phyloP scores from a whole-genome alignment of 176 grass and related monocot species.

The Poa annua region DNA sequence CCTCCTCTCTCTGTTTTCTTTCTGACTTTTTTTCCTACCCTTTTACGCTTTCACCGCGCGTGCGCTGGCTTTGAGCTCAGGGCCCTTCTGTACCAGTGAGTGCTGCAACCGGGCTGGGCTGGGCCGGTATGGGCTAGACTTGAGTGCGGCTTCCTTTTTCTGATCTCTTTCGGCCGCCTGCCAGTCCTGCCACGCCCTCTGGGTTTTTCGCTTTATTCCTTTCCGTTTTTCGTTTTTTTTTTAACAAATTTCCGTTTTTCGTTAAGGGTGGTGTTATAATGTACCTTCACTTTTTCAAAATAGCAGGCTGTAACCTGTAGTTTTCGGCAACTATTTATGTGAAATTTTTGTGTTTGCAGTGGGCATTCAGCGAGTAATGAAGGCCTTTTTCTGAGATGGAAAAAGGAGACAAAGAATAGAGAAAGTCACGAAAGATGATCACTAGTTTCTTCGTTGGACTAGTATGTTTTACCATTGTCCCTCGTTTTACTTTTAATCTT shows the following conservation, averaged over 20 bases:
- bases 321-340: neutral
- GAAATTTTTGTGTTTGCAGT: neutral
- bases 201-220: constrained; percentile 4
- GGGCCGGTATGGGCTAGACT: neutral
- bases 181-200: constrained; percentile 31
- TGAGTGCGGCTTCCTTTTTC: constrained; percentile 3
- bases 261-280: no score
- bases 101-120: constrained; percentile 8
- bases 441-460: neutral
- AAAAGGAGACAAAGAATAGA: neutral
- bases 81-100: constrained; percentile 23
- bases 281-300: no score
- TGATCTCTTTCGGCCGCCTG: constrained; percentile 31
- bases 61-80: constrained; percentile 43
- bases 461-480: neutral
- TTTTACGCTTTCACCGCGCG: constrained; percentile 43
- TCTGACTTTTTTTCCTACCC: neutral
- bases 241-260: neutral
- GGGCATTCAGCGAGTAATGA: neutral
- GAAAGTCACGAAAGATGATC: neutral
- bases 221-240: neutral
- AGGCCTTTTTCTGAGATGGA: neutral
- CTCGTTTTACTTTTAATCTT: neutral
- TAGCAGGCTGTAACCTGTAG: no score
- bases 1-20: constrained; percentile 16